Percentiles rank a stretch among this genome's conserved stretches.
These are phyloP conservation scores for Teunomyces funiuensis DNA, from an alignment of 805 yeast genomes.

Conservation along the genomic window DNA sequence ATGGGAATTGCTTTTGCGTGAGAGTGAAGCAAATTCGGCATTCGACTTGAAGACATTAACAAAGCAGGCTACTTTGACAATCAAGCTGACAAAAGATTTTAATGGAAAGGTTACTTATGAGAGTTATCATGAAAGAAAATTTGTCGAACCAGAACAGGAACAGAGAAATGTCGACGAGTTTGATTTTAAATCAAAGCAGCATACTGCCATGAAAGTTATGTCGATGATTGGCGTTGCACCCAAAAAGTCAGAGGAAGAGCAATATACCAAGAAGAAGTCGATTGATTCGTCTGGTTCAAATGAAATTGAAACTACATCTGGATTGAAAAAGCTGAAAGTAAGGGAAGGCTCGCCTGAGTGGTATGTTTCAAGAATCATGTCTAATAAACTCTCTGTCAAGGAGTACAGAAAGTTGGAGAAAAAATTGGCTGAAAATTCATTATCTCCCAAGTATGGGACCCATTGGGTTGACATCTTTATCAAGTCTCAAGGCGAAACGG, in stretches of 20 bases:
- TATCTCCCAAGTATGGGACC: slow-evolving; percentile 18
- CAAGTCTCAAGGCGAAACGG: slow-evolving; percentile 46
- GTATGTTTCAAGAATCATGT: slow-evolving; percentile 39
- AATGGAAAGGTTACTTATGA: neutral
- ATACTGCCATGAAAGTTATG: slow-evolving; percentile 11
- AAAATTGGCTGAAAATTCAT: slow-evolving; percentile 23
- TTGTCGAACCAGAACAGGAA: neutral
- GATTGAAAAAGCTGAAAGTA: slow-evolving; percentile 21
- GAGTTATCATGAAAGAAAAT: neutral
- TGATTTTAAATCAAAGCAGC: slow-evolving; percentile 7
- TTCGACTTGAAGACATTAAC: slow-evolving; percentile 34
- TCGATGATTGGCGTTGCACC: slow-evolving; percentile 9
- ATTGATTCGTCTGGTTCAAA: slow-evolving; percentile 11
- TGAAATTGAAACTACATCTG: slow-evolving; percentile 12
- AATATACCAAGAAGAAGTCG: slow-evolving; percentile 11
- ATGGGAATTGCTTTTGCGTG: slow-evolving; percentile 45
- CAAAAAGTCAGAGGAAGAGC: slow-evolving; percentile 8
- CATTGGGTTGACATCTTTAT: slow-evolving; percentile 34
- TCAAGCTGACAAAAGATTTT: neutral
- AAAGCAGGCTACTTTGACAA: slow-evolving; percentile 8
- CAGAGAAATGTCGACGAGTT: neutral
- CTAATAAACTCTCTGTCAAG: slow-evolving; percentile 29
- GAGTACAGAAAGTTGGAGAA: slow-evolving; percentile 38
- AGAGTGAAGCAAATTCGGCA: slow-evolving; percentile 36
- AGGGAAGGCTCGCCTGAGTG: slow-evolving; percentile 43